Conservation (phyloP, 441 rosid genomes). For the Pelargonium citronellum region DNA sequence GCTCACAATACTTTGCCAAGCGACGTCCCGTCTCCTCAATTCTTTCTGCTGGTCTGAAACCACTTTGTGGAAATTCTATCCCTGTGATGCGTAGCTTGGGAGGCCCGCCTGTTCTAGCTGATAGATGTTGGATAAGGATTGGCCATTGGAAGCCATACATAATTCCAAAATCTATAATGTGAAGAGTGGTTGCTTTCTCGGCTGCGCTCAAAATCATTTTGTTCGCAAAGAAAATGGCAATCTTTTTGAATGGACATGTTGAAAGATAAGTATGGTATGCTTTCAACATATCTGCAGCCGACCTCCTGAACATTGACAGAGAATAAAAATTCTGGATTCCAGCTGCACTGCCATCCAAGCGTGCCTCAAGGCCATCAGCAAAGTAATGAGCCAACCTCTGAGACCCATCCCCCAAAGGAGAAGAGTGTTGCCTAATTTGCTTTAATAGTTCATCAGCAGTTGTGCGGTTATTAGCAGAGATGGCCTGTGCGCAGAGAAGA, state of each 20-base stretch:
- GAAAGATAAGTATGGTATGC: constrained; percentile 46
- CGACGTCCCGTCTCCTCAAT: constrained; percentile 67
- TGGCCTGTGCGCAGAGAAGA: constrained; percentile 50
- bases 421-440: constrained; percentile 69
- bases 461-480: constrained; percentile 45
- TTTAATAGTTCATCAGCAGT: constrained; percentile 52
- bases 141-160: constrained; percentile 27
- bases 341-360: constrained; percentile 47
- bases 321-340: constrained; percentile 51
- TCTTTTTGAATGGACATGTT: constrained; percentile 38
- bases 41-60: constrained; percentile 54
- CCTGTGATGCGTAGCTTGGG: constrained; percentile 68
- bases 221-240: constrained; percentile 39
- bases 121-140: constrained; percentile 25
- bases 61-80: constrained; percentile 64
- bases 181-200: constrained; percentile 36
- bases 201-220: constrained; percentile 26
- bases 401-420: constrained; percentile 66
- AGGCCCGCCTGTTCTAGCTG: constrained; percentile 25
- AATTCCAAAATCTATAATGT: constrained; percentile 22
- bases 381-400: constrained; percentile 78
- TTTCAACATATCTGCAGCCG: constrained; percentile 57
- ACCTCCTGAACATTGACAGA: constrained; percentile 40
- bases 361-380: constrained; percentile 74
- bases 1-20: constrained; percentile 54